Percentiles rank a stretch among this genome's conserved stretches.
Evolutionary conservation across 164 flowering plant species (phyloP).

Genomic region (Platanus orientalis): DNA sequence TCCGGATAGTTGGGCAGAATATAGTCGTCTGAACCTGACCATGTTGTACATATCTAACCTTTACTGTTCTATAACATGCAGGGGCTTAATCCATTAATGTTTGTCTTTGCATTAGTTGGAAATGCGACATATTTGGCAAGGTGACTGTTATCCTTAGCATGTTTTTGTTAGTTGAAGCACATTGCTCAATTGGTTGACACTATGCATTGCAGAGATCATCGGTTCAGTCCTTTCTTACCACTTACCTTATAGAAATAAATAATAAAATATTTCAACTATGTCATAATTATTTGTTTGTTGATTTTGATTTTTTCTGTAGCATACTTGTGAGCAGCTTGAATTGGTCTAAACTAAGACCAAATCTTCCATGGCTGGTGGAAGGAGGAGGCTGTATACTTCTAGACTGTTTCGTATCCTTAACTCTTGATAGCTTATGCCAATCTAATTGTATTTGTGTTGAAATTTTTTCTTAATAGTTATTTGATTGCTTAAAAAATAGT

Average conservation of each 20-base stretch:
- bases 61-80: conserved; percentile 17
- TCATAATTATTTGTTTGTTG: background rate
- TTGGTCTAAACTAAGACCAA: conserved; percentile 60
- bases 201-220: no score
- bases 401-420: conserved; percentile 82
- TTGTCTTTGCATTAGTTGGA: conserved; percentile 73
- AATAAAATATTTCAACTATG: no score
- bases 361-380: conserved; percentile 91
- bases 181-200: no score
- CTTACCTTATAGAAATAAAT: background rate
- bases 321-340: conserved; percentile 69
- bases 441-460: background rate
- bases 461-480: background rate
- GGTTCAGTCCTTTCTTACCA: background rate
- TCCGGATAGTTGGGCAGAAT: no score
- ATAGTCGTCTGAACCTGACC: background rate
- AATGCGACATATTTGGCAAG: conserved; percentile 72
- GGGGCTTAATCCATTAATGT: conserved; percentile 65
- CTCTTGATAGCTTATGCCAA: background rate
- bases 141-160: conserved; percentile 24
- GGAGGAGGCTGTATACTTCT: conserved; percentile 71
- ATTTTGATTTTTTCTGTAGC: conserved; percentile 43
- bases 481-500: no score
- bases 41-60: background rate
- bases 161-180: background rate